Percentiles rank a stretch among this genome's conserved stretches.
Evolutionary conservation across 2,329 filamentous ascomycete genomes (phyloP).

Genomic region (Leptodontidium sp.): DNA sequence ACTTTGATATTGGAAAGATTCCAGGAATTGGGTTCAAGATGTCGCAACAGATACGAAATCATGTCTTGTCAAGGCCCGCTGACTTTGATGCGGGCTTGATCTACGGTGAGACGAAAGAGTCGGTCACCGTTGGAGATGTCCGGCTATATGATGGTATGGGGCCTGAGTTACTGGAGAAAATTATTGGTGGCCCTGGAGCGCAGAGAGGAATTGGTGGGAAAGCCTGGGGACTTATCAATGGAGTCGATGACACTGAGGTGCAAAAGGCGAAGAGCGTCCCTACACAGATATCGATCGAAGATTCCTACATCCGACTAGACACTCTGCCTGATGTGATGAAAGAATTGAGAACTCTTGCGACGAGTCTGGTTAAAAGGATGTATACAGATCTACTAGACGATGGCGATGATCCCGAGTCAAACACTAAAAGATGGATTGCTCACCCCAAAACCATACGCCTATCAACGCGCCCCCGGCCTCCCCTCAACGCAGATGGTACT

Average conservation of each 20-base stretch:
- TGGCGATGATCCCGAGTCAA: conserved; percentile 34
- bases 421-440: conserved; percentile 71
- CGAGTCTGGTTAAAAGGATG: conserved; percentile 80
- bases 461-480: conserved; percentile 72
- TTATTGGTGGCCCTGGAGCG: conserved; percentile 75
- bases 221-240: conserved; percentile 82
- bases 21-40: conserved; percentile 87
- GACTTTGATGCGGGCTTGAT: conserved; percentile 54
- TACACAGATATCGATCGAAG: conserved; percentile 92
- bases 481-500: conserved; percentile 59
- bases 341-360: conserved; percentile 73
- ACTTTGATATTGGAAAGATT: conserved; percentile 78
- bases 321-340: conserved; percentile 68
- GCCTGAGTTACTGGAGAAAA: conserved; percentile 68
- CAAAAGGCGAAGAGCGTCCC: conserved; percentile 75
- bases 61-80: conserved; percentile 58
- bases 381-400: conserved; percentile 73
- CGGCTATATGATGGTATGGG: conserved; percentile 70
- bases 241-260: conserved; percentile 79
- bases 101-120: conserved; percentile 59
- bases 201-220: conserved; percentile 75
- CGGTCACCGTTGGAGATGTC: conserved; percentile 71
- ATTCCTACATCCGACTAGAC: conserved; percentile 81
- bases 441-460: conserved; percentile 83
- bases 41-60: conserved; percentile 71